Evolutionary conservation across 2,329 filamentous ascomycete species (phyloP), one percentile per base, ranked within the genome.

Genomic region (Sphaerulina musiva): DNA sequence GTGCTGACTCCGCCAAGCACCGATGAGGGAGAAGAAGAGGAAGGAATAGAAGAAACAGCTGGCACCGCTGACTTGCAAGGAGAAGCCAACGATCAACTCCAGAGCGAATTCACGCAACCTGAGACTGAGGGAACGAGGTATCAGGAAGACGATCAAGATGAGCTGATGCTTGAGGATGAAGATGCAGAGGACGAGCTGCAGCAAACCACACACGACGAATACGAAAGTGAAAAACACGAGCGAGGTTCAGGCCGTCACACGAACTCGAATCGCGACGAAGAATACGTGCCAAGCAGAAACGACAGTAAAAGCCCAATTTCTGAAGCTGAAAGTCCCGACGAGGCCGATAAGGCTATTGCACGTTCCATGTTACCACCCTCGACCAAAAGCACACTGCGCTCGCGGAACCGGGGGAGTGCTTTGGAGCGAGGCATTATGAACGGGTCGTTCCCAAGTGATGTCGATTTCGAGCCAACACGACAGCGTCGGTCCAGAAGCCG

Each of bases 1-100:
- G 66, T 69, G 3, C 60, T 70, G 6, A 70, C 69, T 4, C 69
- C 69, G 6, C 64, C 67, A 1, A 66, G 62, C 17, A 68, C 64
- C 4, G 65, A 66, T 39, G 66, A 64, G 12, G 62, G 64, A 17
- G 59, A 61, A 7, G 51, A 46, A 3, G 54, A 56, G 14, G 41
- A 48, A 14, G 41, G 46, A 10, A 38, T 53, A 29, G 49, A 59
- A 34, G 52, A 52, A 14, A 44, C 43, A 34, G 54, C 51, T 31
- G 56, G 54, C n/a, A 53, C 45, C 14, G 38, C 45, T 11, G 50
- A 56, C 17, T n/a, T 56, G 36, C 54, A 56, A 31, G 39, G 46
- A 40, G 53, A 55, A 53, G 49, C 43, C 4, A 49, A 62, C 26
- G 57, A 52, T 29, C 51, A 55, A 10, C 46, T 54, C 10, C 59